These are phyloP conservation scores for Eremothecium sinecaudum DNA, from an alignment of 1,139 yeast genomes.

Conservation along the genomic window DNA sequence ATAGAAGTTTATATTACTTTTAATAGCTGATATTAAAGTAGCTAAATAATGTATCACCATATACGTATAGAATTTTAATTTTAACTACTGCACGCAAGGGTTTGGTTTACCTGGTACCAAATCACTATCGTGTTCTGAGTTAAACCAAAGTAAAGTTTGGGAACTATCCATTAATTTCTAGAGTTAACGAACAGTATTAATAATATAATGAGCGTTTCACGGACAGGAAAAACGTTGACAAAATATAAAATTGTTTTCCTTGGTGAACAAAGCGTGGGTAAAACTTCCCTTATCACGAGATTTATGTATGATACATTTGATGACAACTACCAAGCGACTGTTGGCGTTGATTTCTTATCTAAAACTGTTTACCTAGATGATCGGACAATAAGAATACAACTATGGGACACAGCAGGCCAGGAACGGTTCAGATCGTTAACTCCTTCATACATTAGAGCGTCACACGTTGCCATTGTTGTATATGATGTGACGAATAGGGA, in stretches of 20 bases:
- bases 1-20: too few species aligned
- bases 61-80: too few species aligned
- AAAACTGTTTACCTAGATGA: slow-evolving; percentile 76
- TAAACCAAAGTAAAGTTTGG: too few species aligned
- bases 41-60: too few species aligned
- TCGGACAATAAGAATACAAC: slow-evolving; percentile 58
- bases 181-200: too few species aligned
- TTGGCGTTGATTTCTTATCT: slow-evolving; percentile 90
- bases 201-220: slow-evolving; percentile 22
- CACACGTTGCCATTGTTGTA: slow-evolving; percentile 93
- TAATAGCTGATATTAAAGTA: too few species aligned
- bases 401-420: slow-evolving; percentile 99
- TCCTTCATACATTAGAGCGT: slow-evolving; percentile 90
- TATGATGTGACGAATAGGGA: slow-evolving; percentile 86
- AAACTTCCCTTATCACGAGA: slow-evolving; percentile 87
- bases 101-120: too few species aligned
- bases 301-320: slow-evolving; percentile 99
- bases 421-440: slow-evolving; percentile 90
- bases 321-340: slow-evolving; percentile 87
- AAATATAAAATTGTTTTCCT: slow-evolving; percentile 86
- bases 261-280: slow-evolving; percentile 97
- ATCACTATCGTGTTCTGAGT: too few species aligned
- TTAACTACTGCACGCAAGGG: too few species aligned
- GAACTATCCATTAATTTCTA: too few species aligned
- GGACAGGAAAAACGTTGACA: slow-evolving; percentile 36